Base-by-base conservation (phyloP, 371 early-diverging fungal species). In the Mucor irregularis region DNA sequence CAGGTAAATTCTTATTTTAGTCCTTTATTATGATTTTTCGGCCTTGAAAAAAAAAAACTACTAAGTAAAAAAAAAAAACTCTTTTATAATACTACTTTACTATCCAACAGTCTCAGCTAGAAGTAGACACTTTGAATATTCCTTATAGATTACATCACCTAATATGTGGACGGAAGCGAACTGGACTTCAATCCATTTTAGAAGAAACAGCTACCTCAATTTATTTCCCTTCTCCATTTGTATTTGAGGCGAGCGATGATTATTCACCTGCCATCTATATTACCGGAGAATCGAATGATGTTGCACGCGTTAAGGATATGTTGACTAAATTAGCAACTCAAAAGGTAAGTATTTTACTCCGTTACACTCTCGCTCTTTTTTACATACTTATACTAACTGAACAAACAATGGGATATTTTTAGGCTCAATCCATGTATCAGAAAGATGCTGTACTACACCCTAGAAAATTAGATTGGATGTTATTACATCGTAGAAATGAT, bases 381-480 rank as follows among this genome's bases (percentile, higher is more conserved):
- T 34, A 13, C 21, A 21, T 44, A 7, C 17, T 29, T 21, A 3
- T 48, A 38, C n/a, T 5, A 38, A 38, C 22, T 42, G 31, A 31
- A 7, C 31, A n/a, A n/a, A 31, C 31, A 31, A 31, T 31, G n/a
- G n/a, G n/a, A n/a, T n/a, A 29, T 14, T 29, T 51, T 51, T 31
- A 77, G 78, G 74, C 72, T 35, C 74, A 78, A 53, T 78, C 78
- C 9, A 78, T 78, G 78, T 78, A 78, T 57, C 78, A 78, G 56
- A 78, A 78, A 44, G 73, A 72, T 22, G 61, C 69, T 42, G 43
- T 66, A 17, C 57, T 76, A 22, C 62, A 71, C 61, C 78, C 88
- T 26, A 77, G 88, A 30, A 90, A 91, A 66, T 57, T 92, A 59
- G 91, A 92, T 61, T 92, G 91, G 91, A 81, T 91, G 76, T 56